phyloP scores from a whole-genome alignment of 345 rosid species.

The Aegle marmelos region DNA sequence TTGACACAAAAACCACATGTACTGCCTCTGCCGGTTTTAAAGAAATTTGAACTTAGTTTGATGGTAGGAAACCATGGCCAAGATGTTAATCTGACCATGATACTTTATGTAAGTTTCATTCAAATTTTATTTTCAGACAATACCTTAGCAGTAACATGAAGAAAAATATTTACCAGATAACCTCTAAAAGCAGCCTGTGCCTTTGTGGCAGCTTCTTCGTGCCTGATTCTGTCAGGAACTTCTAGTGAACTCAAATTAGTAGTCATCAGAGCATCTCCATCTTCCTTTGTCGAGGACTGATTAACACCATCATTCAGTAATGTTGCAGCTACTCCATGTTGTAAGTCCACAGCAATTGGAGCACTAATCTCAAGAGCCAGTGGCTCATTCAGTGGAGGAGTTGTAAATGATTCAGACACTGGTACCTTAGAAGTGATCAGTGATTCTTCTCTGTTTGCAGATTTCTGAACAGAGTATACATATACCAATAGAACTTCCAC shows the following conservation, averaged over 20 bases:
- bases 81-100: background rate
- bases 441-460: constrained; percentile 46
- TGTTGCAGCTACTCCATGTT: constrained; percentile 23
- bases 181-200: constrained; percentile 77
- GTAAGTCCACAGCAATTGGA: constrained; percentile 25
- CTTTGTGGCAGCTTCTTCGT: constrained; percentile 57
- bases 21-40: background rate
- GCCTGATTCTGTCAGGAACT: constrained; percentile 42
- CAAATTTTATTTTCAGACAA: background rate
- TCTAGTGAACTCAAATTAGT: constrained; percentile 28
- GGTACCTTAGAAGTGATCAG: constrained; percentile 44
- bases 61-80: background rate
- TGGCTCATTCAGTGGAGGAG: constrained; percentile 32
- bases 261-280: background rate
- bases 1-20: background rate
- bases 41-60: background rate
- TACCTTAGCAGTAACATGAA: background rate
- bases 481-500: constrained; percentile 10
- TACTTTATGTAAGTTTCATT: background rate
- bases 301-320: constrained; percentile 25
- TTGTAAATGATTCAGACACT: constrained; percentile 25
- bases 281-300: constrained; percentile 18
- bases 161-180: constrained; percentile 47
- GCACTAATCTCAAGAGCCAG: constrained; percentile 28
- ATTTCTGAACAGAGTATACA: constrained; percentile 37